Percentiles rank a stretch among this genome's conserved stretches.
phyloP scores from a whole-genome alignment of 2,329 filamentous ascomycete genomes.

The Pezicula rhizophila region DNA sequence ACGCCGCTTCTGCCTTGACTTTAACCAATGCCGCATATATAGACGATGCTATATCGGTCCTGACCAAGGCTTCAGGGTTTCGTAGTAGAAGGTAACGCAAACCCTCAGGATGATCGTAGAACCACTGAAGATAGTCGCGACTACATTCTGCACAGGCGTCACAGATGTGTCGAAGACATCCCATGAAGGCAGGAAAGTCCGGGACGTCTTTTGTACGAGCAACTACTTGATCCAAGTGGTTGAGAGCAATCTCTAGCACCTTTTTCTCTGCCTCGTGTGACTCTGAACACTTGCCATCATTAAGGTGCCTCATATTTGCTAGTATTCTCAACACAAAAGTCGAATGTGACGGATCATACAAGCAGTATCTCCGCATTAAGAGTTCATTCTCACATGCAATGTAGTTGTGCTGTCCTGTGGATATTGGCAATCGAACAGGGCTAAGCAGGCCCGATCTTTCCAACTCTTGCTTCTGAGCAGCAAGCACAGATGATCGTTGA shows the following conservation, averaged over 20 bases:
- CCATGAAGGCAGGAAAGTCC: slow-evolving; percentile 52
- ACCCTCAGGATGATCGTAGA: slow-evolving; percentile 45
- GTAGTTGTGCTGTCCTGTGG: slow-evolving; percentile 42
- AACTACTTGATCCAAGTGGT: slow-evolving; percentile 70
- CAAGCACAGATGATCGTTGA: slow-evolving; percentile 66
- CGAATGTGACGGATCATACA: slow-evolving; percentile 69
- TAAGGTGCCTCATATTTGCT: slow-evolving; percentile 44
- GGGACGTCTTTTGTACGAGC: slow-evolving; percentile 64
- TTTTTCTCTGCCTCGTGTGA: slow-evolving; percentile 41
- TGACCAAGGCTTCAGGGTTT: slow-evolving; percentile 50
- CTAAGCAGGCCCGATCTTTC: slow-evolving; percentile 28
- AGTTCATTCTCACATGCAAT: slow-evolving; percentile 68
- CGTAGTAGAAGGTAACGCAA: slow-evolving; percentile 61
- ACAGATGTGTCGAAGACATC: slow-evolving; percentile 44
- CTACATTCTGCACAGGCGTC: slow-evolving; percentile 48
- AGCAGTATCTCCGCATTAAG: slow-evolving; percentile 69
- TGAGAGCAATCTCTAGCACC: slow-evolving; percentile 50
- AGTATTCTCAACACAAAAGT: slow-evolving; percentile 61
- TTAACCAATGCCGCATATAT: slow-evolving; percentile 46
- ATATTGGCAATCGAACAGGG: slow-evolving; percentile 41
- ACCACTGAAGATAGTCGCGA: slow-evolving; percentile 55
- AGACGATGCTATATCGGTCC: slow-evolving; percentile 43
- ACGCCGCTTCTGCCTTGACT: slow-evolving; percentile 43
- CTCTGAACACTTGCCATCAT: slow-evolving; percentile 41
- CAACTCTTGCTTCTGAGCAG: slow-evolving; percentile 43